Evolutionary conservation across 345 rosid species (phyloP), one percentile per base, ranked within the genome.

Genomic region (Eucalyptus brandiana): DNA sequence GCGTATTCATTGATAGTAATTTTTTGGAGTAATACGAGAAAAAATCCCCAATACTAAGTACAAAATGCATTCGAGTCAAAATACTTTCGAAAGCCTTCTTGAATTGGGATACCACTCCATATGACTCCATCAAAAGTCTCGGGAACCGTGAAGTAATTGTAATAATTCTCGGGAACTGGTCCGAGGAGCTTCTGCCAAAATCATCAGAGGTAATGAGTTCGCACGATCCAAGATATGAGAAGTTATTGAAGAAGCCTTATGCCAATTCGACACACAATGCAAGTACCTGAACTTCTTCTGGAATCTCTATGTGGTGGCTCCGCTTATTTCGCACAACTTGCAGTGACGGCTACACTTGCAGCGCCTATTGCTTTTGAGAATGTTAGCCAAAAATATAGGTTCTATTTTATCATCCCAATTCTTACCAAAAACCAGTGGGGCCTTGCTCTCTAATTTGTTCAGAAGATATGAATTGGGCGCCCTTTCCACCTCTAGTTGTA

Each of bases 371-470:
- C 21, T 51, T 51, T 17, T 51, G 8, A 7, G 8, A 6, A 97
- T 95, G 90, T 97, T 92, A 56, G 87, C 80, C 44, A 97, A 91
- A 92, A 97, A 96, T 69, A 87, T 87, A 56, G 93, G 90, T 44
- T 97, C 99, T 91, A 97, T 91, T 92, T 95, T 97, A 89, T 93
- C 95, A 90, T 95, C 92, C 99, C 99, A 97, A 91, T 94, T 97
- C 50, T 95, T 96, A 87, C 96, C 96, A 45, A 97, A 91, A 80
- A 97, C 97, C 37, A 85, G 47, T 44, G 96, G 89, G 47, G 97
- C 96, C 80, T 90, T 92, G 56, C 89, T 91, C 93, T 51, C 56
- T 23, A 51, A 1, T 51, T 51, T 0, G 0, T 51, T 51, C 4
- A 18, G 4, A 51, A 51, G 23, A 18, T 51, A 0, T 18, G 23